A percentile compares a stretch with the other conserved stretches of the same genome.
Conservation (phyloP, 177 flowering plant genomes). For the Vitis hybrid region DNA sequence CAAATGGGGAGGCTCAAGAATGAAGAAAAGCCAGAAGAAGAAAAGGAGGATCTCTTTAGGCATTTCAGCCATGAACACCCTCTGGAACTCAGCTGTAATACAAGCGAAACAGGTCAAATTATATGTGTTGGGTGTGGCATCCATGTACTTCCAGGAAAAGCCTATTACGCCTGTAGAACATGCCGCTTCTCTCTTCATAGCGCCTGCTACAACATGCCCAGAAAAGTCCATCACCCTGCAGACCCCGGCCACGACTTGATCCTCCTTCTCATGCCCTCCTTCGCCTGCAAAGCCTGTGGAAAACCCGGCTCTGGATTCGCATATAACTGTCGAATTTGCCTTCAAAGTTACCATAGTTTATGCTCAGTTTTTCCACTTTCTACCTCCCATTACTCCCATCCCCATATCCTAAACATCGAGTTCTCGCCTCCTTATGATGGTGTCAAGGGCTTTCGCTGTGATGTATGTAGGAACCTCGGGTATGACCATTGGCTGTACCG, state of each 20-base stretch:
- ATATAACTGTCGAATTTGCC: slow-evolving; percentile 2
- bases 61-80: slow-evolving; percentile 23
- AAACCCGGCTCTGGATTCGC: not conserved
- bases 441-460: not conserved
- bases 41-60: not conserved
- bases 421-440: not conserved
- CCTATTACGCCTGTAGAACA: slow-evolving; percentile 10
- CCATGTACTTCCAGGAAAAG: not conserved
- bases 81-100: not conserved
- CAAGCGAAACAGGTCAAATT: not conserved
- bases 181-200: slow-evolving; percentile 16
- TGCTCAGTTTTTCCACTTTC: slow-evolving; percentile 13
- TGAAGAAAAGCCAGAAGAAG: slow-evolving; percentile 1
- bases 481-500: not conserved
- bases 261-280: slow-evolving; percentile 2
- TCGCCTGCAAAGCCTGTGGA: slow-evolving; percentile 8
- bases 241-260: slow-evolving; percentile 11
- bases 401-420: no score
- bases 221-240: slow-evolving; percentile 8
- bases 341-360: slow-evolving; percentile 7
- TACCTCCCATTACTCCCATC: no score
- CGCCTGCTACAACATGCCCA: slow-evolving; percentile 15
- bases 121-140: slow-evolving; percentile 10
- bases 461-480: not conserved
- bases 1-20: slow-evolving; percentile 17